Evolutionary conservation across 768 basidiomycete genomes (phyloP), one percentile per base, ranked within the genome.

Genomic region (Amanita inopinata): DNA sequence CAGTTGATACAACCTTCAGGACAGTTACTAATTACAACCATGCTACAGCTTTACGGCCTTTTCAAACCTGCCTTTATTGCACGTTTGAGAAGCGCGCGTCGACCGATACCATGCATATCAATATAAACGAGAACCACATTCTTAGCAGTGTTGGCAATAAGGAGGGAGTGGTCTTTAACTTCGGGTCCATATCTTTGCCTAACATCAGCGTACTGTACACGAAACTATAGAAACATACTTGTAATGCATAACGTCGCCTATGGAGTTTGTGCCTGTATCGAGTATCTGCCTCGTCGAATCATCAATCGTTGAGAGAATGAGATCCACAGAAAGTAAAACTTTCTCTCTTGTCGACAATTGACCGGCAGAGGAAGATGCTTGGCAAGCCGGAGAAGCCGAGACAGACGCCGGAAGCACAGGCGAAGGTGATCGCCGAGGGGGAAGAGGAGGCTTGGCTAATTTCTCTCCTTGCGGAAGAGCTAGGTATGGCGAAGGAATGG

Each of bases 71-170:
- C n/a, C n/a, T n/a, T n/a, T n/a, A n/a, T n/a, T n/a, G 69, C 76
- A 46, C 67, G 71, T 63, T 69, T 80, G 54, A 89, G 57, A 40
- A 89, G 57, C 9, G 83, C 85, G 34, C 74, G 64, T 44, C 83
- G 64, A 6, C 83, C 84, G 27, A 89, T 74, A 0, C 84, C 83
- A 1, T 69, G 61, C 66, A 82, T 69, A 56, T 88, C 85, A 30
- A 88, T 71, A 58, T 87, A 89, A 15, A 89, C 80, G 27, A 87
- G 64, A 3, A 72, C 79, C 9, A 84, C 75, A 59, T 88, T 87
- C 47, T 74, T 65, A 24, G 78, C 80, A 0, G 79, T 76, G 5
- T 76, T 78, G 4, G 80, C 74, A 45, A 80, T 61, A 40, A 83
- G 60, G 37, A 69, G 58, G 1, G 78, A 75, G 14, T 70, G 74